phyloP scores from a whole-genome alignment of 371 early-diverging fungal species.

The Lichtheimia ramosa region DNA sequence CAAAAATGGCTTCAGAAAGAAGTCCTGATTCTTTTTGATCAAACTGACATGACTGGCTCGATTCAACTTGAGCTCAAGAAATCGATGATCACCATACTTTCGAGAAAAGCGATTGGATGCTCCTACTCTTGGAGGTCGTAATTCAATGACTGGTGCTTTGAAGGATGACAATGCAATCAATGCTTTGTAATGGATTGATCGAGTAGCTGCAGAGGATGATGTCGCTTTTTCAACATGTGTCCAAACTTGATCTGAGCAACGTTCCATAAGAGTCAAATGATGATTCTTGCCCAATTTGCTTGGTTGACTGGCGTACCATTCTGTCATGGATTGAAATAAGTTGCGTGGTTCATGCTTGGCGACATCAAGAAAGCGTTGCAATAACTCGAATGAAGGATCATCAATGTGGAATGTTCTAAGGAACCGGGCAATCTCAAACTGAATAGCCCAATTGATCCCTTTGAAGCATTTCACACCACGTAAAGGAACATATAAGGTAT shows the following conservation, averaged over 20 bases:
- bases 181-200: slow-evolving; percentile 33
- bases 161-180: slow-evolving; percentile 11
- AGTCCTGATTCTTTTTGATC: slow-evolving; percentile 12
- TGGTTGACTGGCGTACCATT: slow-evolving; percentile 22
- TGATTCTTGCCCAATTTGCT: neutral
- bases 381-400: slow-evolving; percentile 25
- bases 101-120: slow-evolving; percentile 47
- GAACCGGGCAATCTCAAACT: slow-evolving; percentile 40
- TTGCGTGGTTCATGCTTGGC: slow-evolving; percentile 20
- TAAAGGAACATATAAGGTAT: slow-evolving; percentile 8
- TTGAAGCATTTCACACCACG: slow-evolving; percentile 12
- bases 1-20: slow-evolving; percentile 32
- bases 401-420: slow-evolving; percentile 14
- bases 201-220: neutral
- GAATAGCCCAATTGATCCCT: slow-evolving; percentile 21
- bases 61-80: slow-evolving; percentile 33
- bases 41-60: slow-evolving; percentile 12
- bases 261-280: slow-evolving; percentile 21
- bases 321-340: slow-evolving; percentile 28
- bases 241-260: slow-evolving; percentile 37
- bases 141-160: slow-evolving; percentile 16
- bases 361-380: slow-evolving; percentile 23
- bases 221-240: slow-evolving; percentile 13
- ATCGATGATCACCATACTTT: slow-evolving; percentile 41
- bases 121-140: slow-evolving; percentile 28